A percentile compares a stretch with the other conserved stretches of the same genome.
phyloP scores from a whole-genome alignment of 768 basidiomycete genomes.

The Suillus luteus region DNA sequence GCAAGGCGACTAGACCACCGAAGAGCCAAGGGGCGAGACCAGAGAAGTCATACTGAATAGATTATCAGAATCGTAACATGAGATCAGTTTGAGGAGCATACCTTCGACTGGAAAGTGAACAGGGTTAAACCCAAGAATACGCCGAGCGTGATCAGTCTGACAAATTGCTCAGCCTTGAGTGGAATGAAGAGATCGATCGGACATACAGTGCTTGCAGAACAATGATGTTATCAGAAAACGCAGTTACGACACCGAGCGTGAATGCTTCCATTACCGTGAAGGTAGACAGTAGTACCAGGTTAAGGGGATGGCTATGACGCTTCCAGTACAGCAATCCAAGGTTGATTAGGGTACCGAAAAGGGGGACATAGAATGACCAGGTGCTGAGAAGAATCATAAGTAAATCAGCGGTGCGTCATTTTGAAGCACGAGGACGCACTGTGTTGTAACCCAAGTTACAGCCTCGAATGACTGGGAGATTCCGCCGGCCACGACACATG shows the following conservation, averaged over 20 bases:
- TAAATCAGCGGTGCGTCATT: slow-evolving; percentile 9
- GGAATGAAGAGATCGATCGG: slow-evolving; percentile 4
- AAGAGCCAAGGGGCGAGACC: slow-evolving; percentile 92
- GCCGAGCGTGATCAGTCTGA: slow-evolving; percentile 82
- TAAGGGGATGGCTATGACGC: slow-evolving; percentile 86
- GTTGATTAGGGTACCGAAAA: slow-evolving; percentile 78
- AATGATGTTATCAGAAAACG: slow-evolving; percentile 68
- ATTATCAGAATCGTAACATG: slow-evolving; percentile 1
- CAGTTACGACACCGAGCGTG: slow-evolving; percentile 83
- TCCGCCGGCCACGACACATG: slow-evolving; percentile 71
- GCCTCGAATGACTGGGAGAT: slow-evolving; percentile 65
- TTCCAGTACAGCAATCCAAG: slow-evolving; percentile 89
- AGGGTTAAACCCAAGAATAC: slow-evolving; percentile 93
- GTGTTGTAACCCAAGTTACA: slow-evolving; percentile 67
- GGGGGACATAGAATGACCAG: slow-evolving; percentile 81
- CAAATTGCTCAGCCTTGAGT: slow-evolving; percentile 15
- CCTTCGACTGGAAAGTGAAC: slow-evolving; percentile 95
- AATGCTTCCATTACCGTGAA: slow-evolving; percentile 94
- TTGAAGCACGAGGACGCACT: slow-evolving; percentile 47
- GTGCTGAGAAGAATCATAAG: slow-evolving; percentile 40
- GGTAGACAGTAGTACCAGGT: slow-evolving; percentile 78
- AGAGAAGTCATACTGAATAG: slow-evolving; percentile 84
- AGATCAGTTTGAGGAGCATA: slow-evolving; percentile 30
- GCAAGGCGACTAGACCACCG: slow-evolving; percentile 75
- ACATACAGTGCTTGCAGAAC: slow-evolving; percentile 86